These are phyloP conservation scores for Podaxis mareebaensis DNA, from an alignment of 768 basidiomycete species.

Conservation along the genomic window DNA sequence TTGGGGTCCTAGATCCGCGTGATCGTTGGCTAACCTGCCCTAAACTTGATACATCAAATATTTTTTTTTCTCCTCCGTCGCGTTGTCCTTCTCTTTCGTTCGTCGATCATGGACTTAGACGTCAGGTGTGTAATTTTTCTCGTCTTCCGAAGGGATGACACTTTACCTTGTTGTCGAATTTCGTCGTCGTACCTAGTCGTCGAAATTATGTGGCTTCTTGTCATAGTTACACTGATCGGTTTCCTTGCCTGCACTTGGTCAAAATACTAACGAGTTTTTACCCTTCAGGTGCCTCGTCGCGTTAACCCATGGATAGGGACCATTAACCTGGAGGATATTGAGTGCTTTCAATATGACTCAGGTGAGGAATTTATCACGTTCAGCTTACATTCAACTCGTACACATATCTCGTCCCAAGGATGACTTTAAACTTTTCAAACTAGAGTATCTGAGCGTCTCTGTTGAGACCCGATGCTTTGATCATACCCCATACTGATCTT, in stretches of 20 bases:
- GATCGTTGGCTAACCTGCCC: background rate
- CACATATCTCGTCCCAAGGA: conserved; percentile 30
- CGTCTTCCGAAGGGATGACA: conserved; percentile 60
- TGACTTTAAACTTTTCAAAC: conserved; percentile 78
- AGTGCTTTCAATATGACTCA: background rate
- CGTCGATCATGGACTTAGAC: background rate
- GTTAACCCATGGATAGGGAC: background rate
- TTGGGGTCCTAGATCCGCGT: background rate
- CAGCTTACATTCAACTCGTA: background rate
- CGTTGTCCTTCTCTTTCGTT: background rate
- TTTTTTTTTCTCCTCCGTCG: conserved; percentile 4
- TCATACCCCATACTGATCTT: conserved; percentile 60
- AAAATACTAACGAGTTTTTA: conserved; percentile 12
- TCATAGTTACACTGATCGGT: conserved; percentile 94
- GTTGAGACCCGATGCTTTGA: conserved; percentile 66
- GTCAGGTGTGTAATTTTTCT: conserved; percentile 13
- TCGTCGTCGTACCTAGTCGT: conserved; percentile 58
- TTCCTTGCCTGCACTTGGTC: conserved; percentile 20
- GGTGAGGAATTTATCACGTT: background rate
- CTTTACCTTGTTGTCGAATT: conserved; percentile 35
- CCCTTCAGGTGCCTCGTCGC: background rate
- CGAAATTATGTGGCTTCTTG: conserved; percentile 61
- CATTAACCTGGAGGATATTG: background rate
- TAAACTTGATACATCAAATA: background rate
- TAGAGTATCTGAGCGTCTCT: conserved; percentile 86